Evolutionary conservation across 441 rosid species (phyloP).

Genomic region (Mallotus repandus): DNA sequence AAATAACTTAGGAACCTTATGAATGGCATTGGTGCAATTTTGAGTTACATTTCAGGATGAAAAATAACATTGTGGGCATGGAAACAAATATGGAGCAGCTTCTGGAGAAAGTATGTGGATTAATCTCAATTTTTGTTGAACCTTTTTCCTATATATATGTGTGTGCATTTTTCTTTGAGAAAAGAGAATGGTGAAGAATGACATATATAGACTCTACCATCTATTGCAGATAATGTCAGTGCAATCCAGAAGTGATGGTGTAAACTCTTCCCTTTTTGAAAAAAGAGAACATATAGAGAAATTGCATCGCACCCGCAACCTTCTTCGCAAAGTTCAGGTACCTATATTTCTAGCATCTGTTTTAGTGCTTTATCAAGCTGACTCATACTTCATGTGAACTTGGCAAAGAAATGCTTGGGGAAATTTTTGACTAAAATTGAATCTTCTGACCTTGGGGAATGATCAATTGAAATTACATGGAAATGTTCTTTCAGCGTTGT

Average conservation of each 20-base stretch:
- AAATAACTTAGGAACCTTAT: background rate
- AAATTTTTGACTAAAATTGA: slow-evolving; percentile 7
- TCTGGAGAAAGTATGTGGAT: slow-evolving; percentile 67
- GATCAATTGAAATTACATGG: background rate
- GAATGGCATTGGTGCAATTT: background rate
- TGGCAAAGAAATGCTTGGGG: background rate
- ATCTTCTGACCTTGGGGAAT: slow-evolving; percentile 1
- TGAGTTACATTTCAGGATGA: slow-evolving; percentile 66
- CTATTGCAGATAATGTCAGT: slow-evolving; percentile 82
- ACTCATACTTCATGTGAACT: background rate
- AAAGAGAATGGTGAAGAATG: slow-evolving; percentile 14
- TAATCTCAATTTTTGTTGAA: slow-evolving; percentile 1
- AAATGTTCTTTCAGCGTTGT: background rate
- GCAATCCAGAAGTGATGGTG: slow-evolving; percentile 97
- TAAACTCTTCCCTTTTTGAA: slow-evolving; percentile 85
- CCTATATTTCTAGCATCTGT: slow-evolving; percentile 4
- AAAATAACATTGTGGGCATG: slow-evolving; percentile 94
- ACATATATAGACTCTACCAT: slow-evolving; percentile 11
- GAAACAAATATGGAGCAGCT: slow-evolving; percentile 96
- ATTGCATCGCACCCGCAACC: slow-evolving; percentile 89
- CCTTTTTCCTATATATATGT: background rate
- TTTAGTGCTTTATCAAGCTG: slow-evolving; percentile 6
- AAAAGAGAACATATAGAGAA: slow-evolving; percentile 98
- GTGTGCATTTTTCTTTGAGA: background rate
- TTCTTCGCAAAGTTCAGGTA: slow-evolving; percentile 99